Evolutionary conservation across 257 asterid genomes (phyloP).

Genomic region (Solanum lycopersicoides): DNA sequence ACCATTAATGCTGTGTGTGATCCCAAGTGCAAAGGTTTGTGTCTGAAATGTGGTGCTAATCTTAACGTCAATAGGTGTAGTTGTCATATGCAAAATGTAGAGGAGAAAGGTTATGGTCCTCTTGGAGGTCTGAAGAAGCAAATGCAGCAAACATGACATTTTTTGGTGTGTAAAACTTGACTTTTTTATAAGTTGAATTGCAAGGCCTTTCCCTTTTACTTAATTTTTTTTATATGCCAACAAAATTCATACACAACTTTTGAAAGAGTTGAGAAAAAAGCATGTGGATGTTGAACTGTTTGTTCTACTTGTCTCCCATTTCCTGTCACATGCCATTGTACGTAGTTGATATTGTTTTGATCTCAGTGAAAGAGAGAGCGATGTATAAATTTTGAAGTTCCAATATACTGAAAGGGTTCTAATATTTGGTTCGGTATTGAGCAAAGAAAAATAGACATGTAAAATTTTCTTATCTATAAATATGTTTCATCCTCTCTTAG

Average conservation of each 20-base stretch:
- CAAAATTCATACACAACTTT: no score
- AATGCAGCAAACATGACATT: constrained; percentile 46
- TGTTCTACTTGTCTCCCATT: not conserved
- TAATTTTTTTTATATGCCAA: not conserved
- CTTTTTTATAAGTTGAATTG: not conserved
- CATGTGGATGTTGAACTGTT: not conserved
- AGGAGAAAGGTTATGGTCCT: constrained; percentile 48
- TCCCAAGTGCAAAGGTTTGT: constrained; percentile 68
- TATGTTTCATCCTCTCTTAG: no score
- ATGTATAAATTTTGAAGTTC: no score
- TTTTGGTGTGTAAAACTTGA: not conserved
- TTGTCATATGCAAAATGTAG: constrained; percentile 26
- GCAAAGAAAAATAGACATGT: no score
- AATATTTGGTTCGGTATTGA: no score
- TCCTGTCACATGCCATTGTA: not conserved
- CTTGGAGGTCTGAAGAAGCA: constrained; percentile 53
- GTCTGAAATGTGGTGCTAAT: constrained; percentile 66
- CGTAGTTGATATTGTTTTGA: no score
- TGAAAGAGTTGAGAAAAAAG: no score
- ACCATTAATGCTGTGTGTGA: constrained; percentile 57
- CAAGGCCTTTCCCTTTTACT: not conserved
- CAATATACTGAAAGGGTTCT: no score
- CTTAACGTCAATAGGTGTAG: constrained; percentile 46
- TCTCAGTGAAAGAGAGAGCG: no score
- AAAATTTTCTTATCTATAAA: no score